Percentiles rank a stretch among this genome's conserved stretches.
These are phyloP conservation scores for Linnemannia hyalina DNA, from an alignment of 192 early-diverging fungal species.

Conservation along the genomic window DNA sequence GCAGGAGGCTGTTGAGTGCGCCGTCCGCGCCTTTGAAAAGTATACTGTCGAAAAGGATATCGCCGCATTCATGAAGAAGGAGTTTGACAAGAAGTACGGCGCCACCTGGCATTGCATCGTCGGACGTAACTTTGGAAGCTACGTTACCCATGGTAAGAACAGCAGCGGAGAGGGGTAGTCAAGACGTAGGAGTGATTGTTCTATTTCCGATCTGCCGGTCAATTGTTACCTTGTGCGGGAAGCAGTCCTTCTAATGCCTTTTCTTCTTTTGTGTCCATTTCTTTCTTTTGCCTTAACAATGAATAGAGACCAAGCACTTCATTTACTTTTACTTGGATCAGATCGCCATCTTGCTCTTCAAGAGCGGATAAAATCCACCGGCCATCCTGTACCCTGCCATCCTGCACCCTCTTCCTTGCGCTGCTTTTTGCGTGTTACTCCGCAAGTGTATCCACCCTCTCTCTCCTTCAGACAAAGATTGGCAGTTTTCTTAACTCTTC, in stretches of 20 bases:
- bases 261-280: background rate
- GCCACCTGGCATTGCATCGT: constrained; percentile 99
- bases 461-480: background rate
- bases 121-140: constrained; percentile 98
- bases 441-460: background rate
- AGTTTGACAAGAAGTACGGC: constrained; percentile 98
- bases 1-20: constrained; percentile 89
- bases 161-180: background rate
- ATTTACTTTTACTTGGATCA: constrained; percentile 99
- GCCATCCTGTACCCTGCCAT: no score
- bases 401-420: background rate
- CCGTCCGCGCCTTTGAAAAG: constrained; percentile 89
- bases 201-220: background rate
- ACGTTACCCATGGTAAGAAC: constrained; percentile 91
- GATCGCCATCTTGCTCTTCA: constrained; percentile 96
- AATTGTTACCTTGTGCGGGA: background rate
- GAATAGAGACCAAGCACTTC: constrained; percentile 89
- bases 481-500: background rate
- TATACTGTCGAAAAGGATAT: constrained; percentile 98
- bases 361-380: constrained; percentile 74
- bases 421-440: background rate
- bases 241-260: background rate
- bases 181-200: background rate
- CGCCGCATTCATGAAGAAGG: constrained; percentile 96
- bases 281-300: background rate